Conservation (phyloP, 2,329 filamentous ascomycete species). For the Sporothrix schenckii region DNA sequence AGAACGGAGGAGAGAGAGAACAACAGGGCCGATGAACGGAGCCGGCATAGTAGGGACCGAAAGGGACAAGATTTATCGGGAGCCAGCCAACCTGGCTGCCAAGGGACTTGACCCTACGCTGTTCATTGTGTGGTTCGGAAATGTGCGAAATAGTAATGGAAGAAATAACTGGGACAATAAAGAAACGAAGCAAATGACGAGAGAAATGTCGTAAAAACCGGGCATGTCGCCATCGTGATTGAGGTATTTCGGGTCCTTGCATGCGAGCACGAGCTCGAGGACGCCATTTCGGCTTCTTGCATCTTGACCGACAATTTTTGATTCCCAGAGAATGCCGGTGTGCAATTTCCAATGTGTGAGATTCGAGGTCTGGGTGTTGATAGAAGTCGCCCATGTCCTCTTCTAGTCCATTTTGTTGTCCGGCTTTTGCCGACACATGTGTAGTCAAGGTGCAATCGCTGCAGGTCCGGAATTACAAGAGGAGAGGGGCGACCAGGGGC, state of each 20-base stretch:
- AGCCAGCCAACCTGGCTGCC: not conserved
- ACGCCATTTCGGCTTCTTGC: slow-evolving; percentile 17
- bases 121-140: not conserved
- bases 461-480: not conserved
- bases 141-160: not conserved
- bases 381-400: slow-evolving; percentile 1
- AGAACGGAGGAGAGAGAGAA: not conserved
- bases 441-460: not conserved
- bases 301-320: slow-evolving; percentile 14
- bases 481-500: not conserved
- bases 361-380: not conserved
- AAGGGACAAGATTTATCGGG: not conserved
- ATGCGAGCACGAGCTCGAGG: not conserved
- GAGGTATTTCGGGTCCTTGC: slow-evolving; percentile 2
- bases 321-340: not conserved
- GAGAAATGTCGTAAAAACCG: not conserved
- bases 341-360: not conserved
- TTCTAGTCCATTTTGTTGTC: not conserved
- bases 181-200: not conserved
- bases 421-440: slow-evolving; percentile 21
- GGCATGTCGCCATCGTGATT: not conserved
- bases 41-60: slow-evolving; percentile 4
- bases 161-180: not conserved
- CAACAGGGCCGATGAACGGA: slow-evolving; percentile 9
- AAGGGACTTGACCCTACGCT: not conserved